These are phyloP conservation scores for Populus tomentosa DNA, from an alignment of 441 rosid genomes.

Conservation along the genomic window DNA sequence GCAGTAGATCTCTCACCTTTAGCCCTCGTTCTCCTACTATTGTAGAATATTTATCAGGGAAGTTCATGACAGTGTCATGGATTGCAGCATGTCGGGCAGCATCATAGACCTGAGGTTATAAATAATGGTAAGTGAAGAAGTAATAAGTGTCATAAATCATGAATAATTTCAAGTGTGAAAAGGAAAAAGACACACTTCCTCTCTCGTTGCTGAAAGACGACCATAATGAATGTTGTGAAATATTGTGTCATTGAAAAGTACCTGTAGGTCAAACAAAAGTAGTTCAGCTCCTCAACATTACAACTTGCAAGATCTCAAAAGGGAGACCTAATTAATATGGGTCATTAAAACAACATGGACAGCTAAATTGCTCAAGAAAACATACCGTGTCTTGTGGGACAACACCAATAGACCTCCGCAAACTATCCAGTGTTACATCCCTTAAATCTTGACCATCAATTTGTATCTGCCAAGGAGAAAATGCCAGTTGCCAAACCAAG, in stretches of 20 bases:
- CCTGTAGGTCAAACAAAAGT: constrained; percentile 45
- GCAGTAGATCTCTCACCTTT: constrained; percentile 57
- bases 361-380: constrained; percentile 11
- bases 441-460: constrained; percentile 89
- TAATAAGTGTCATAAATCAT: neutral
- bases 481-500: neutral
- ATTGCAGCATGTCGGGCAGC: constrained; percentile 95
- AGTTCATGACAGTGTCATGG: constrained; percentile 85
- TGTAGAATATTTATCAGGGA: constrained; percentile 91
- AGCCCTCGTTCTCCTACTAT: constrained; percentile 98
- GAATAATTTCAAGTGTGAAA: neutral
- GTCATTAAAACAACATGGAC: neutral
- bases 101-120: constrained; percentile 62
- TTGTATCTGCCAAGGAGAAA: constrained; percentile 58
- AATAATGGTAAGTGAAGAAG: neutral
- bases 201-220: constrained; percentile 82
- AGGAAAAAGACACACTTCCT: constrained; percentile 50
- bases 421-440: constrained; percentile 71
- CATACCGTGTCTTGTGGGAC: constrained; percentile 98
- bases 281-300: constrained; percentile 16
- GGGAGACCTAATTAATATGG: neutral
- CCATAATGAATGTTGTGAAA: constrained; percentile 97
- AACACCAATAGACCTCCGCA: constrained; percentile 76
- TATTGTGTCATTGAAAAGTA: constrained; percentile 93
- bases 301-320: constrained; percentile 22